Evolutionary conservation across 176 grass and related monocot genomes (phyloP).

Genomic region (Eleusine indica): DNA sequence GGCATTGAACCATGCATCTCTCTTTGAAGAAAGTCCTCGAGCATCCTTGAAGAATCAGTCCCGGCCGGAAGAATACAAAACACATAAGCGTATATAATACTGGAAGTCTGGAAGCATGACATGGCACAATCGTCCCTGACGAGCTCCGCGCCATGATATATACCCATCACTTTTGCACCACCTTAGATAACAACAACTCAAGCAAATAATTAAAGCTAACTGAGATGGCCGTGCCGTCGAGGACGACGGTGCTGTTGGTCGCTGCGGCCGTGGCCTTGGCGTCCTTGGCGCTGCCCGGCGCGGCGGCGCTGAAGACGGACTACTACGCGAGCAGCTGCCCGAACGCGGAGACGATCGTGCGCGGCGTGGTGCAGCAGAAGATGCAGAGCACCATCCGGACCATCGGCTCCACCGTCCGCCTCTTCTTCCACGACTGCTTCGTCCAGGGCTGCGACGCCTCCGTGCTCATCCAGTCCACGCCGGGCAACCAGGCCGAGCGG

Average conservation of each 20-base stretch:
- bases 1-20: not conserved
- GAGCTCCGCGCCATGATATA: not conserved
- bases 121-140: not conserved
- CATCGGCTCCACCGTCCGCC: constrained; percentile 66
- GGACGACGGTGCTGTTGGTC: not conserved
- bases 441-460: constrained; percentile 88
- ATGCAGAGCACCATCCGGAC: constrained; percentile 40
- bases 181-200: not conserved
- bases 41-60: constrained; percentile 34
- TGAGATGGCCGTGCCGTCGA: constrained; percentile 24
- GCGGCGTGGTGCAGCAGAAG: constrained; percentile 43
- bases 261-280: not conserved
- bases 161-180: constrained; percentile 6
- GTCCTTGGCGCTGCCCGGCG: constrained; percentile 33
- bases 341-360: constrained; percentile 71
- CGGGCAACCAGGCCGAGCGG: constrained; percentile 66
- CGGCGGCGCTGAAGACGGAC: constrained; percentile 43
- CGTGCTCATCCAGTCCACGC: constrained; percentile 68
- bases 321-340: constrained; percentile 80
- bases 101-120: not conserved
- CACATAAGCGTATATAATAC: not conserved
- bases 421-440: constrained; percentile 95
- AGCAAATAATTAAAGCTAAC: not conserved
- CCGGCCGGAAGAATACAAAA: not conserved
- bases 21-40: not conserved